Evolutionary conservation across 306 rosid species (phyloP).

Genomic region (Dalbergia cultrata): DNA sequence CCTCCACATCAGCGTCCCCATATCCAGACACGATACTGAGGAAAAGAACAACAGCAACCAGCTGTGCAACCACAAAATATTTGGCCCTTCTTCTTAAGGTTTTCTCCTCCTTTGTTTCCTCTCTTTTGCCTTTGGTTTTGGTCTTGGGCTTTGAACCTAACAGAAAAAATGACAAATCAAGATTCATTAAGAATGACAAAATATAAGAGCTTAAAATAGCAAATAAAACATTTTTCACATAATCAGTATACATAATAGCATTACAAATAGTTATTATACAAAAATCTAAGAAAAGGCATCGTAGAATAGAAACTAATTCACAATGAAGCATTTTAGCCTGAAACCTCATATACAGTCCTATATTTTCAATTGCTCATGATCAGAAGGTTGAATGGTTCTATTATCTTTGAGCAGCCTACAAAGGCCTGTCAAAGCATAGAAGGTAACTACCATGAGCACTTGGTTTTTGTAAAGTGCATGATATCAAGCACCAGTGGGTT

Average conservation of each 20-base stretch:
- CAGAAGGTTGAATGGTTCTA: not conserved
- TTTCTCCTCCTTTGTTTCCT: slow-evolving; percentile 77
- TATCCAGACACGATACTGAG: slow-evolving; percentile 63
- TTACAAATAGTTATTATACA: not conserved
- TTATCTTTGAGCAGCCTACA: not conserved
- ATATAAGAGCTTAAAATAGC: not conserved
- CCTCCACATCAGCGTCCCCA: slow-evolving; percentile 61
- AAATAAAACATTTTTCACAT: not conserved
- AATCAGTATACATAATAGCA: not conserved
- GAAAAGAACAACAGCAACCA: slow-evolving; percentile 75
- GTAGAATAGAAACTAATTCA: not conserved
- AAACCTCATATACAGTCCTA: not conserved
- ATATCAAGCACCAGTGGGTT: no score
- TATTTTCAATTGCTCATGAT: not conserved
- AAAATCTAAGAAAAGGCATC: not conserved
- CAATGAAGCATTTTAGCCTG: not conserved
- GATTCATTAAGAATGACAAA: not conserved
- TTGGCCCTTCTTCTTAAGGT: slow-evolving; percentile 77
- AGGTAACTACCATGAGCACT: not conserved
- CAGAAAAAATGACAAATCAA: slow-evolving; percentile 21
- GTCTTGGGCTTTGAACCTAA: slow-evolving; percentile 76
- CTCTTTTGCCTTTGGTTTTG: slow-evolving; percentile 67
- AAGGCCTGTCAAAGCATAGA: slow-evolving; percentile 5
- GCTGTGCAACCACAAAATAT: slow-evolving; percentile 72
- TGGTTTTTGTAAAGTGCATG: not conserved